Base-by-base conservation (phyloP, 1,284 basidiomycete species). In the Termitomyces sp. region DNA sequence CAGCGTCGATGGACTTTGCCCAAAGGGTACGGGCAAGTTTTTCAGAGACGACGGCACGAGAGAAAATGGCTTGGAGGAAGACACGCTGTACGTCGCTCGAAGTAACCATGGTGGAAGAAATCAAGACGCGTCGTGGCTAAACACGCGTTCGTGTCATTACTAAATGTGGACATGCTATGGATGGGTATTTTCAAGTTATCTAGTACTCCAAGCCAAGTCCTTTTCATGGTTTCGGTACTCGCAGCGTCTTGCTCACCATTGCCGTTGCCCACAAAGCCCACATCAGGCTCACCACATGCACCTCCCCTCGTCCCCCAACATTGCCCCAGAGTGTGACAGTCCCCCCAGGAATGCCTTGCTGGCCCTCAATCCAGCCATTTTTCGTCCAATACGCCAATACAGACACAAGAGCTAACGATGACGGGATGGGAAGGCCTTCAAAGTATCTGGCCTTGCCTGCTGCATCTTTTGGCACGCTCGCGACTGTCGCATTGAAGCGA, bases 401-500 rank as follows among this genome's bases (percentile, higher is more conserved):
- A 11, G 75, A 83, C 52, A 97, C 94, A 47, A 99, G 78, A 10
- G 70, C 79, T 42, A 99, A 79, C 14, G 90, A 91, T 0, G 91
- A 93, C 1, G 97, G 97, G 57, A 99, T 99, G 14, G 97, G 97
- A 19, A 99, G 78, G 5, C 96, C 97, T 71, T 99, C 96, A 69
- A 99, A 99, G 73, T 96, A 98, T 65, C 86, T 86, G 14, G 90
- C 81, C 68, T 97, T 99, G 49, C 97, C 96, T 26, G 77, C 77
- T 5, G 69, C 70, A 66, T 96, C 92, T 68, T 96, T 94, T 1
- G 97, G 97, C 26, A 98, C 81, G 43, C 93, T 77, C 1, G 97
- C 97, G 46, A 97, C 95, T 0, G 97, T 99, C 11, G 95, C 97
- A 69, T 99, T 99, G 81, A 98, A 99, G 37, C 97, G 84, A 6